These are phyloP conservation scores for Aspergillus cristatus DNA, from an alignment of 495 filamentous ascomycete genomes.

Conservation along the genomic window DNA sequence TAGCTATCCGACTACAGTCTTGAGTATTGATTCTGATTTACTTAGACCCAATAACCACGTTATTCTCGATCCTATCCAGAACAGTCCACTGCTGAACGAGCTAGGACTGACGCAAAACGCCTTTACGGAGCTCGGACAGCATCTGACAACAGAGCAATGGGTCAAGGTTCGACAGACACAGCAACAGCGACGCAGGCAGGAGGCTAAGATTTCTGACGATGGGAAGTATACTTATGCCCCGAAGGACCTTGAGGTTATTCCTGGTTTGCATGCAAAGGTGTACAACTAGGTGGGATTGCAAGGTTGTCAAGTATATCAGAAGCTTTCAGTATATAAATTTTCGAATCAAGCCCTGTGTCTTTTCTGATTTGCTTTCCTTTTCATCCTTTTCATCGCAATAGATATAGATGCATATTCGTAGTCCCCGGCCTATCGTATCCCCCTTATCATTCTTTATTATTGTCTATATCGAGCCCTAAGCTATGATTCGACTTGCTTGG, in stretches of 20 bases:
- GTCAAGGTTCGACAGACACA: slow-evolving; percentile 27
- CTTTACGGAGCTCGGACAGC: slow-evolving; percentile 24
- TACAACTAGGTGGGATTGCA: slow-evolving; percentile 25
- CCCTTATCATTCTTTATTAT: no score
- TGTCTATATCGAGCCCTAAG: no score
- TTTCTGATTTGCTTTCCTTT: no score
- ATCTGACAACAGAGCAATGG: slow-evolving; percentile 28
- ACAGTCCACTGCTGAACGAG: slow-evolving; percentile 33
- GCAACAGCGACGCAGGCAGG: slow-evolving; percentile 34
- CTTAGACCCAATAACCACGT: slow-evolving; percentile 27
- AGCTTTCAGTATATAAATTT: no score
- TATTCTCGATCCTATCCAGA: slow-evolving; percentile 31
- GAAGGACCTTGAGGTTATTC: slow-evolving; percentile 40
- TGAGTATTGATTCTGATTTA: not conserved
- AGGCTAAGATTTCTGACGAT: slow-evolving; percentile 30
- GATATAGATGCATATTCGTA: no score
- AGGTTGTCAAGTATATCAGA: no score
- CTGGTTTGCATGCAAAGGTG: slow-evolving; percentile 33
- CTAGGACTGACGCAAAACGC: slow-evolving; percentile 28
- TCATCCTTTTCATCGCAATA: no score
- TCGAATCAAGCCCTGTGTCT: no score
- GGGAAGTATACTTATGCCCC: slow-evolving; percentile 26
- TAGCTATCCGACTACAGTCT: not conserved
- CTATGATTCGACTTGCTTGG: no score
- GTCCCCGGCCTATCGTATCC: no score